phyloP scores from a whole-genome alignment of 2,329 filamentous ascomycete genomes.

The Penicillium griseofulvum region DNA sequence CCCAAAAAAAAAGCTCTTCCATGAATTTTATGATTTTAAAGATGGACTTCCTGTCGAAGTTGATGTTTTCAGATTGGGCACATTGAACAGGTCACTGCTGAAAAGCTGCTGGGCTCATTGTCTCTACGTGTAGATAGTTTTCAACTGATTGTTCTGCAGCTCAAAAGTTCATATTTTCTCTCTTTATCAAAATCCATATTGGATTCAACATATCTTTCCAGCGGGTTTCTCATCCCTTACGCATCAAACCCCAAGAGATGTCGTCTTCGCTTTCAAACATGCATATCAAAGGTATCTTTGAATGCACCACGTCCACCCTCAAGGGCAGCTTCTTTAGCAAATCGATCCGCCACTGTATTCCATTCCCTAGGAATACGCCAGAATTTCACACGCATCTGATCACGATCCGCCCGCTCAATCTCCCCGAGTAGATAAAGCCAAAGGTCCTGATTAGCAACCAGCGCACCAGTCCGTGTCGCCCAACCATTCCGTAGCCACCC shows the following conservation, averaged over 20 bases:
- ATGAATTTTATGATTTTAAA: constrained; percentile 9
- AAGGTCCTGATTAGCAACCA: no score
- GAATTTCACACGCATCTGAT: no score
- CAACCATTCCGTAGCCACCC: no score
- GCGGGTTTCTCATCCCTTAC: no score
- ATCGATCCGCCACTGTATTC: background rate
- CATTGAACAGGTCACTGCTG: background rate
- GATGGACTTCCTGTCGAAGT: constrained; percentile 3
- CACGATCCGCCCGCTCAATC: no score
- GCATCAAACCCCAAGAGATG: no score
- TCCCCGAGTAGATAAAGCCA: no score
- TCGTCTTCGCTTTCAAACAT: no score
- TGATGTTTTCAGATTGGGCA: background rate
- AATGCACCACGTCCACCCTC: background rate
- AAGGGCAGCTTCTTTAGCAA: background rate
- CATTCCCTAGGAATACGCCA: no score
- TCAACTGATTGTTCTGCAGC: background rate
- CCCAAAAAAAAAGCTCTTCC: constrained; percentile 10
- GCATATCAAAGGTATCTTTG: background rate
- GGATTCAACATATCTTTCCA: background rate
- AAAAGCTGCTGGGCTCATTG: background rate
- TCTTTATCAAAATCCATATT: background rate
- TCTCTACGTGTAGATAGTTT: constrained; percentile 2
- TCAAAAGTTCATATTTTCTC: background rate
- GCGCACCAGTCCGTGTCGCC: no score